Evolutionary conservation across 106 monocot species (phyloP).

Genomic region (Triglochin maritima): DNA sequence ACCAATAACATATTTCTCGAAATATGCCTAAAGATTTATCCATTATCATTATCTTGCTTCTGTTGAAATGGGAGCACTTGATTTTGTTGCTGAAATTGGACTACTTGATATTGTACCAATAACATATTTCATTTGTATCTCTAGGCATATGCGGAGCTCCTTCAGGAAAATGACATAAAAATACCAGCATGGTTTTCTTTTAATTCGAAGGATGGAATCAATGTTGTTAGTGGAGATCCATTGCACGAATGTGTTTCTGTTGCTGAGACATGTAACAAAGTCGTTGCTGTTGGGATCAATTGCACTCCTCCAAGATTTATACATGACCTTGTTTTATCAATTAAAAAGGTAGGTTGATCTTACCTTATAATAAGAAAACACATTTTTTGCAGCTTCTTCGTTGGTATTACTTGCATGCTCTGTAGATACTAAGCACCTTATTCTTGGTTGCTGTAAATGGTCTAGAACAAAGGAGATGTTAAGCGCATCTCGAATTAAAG

Average conservation of each 20-base stretch:
- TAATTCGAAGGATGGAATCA: constrained; percentile 76
- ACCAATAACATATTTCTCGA: too few relatives aligned
- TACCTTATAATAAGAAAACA: neutral
- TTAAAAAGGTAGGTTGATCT: constrained; percentile 47
- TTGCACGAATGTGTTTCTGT: constrained; percentile 57
- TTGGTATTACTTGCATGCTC: neutral
- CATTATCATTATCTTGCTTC: too few relatives aligned
- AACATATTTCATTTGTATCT: too few relatives aligned
- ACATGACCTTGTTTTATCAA: constrained; percentile 54
- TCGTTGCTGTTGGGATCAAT: constrained; percentile 80
- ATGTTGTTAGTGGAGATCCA: constrained; percentile 88
- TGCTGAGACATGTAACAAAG: constrained; percentile 52
- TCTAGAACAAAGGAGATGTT: too few relatives aligned
- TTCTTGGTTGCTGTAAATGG: too few relatives aligned
- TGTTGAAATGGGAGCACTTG: too few relatives aligned
- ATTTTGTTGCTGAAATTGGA: too few relatives aligned
- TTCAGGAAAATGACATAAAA: constrained; percentile 66
- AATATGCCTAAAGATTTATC: too few relatives aligned
- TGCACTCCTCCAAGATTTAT: constrained; percentile 96
- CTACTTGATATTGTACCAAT: too few relatives aligned
- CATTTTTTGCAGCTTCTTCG: neutral
- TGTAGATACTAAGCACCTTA: too few relatives aligned
- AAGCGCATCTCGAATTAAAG: too few relatives aligned
- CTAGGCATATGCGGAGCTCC: constrained; percentile 85
- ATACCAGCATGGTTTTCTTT: constrained; percentile 95